Conservation (phyloP, 768 basidiomycete genomes). For the Phaeotremella skinneri region DNA sequence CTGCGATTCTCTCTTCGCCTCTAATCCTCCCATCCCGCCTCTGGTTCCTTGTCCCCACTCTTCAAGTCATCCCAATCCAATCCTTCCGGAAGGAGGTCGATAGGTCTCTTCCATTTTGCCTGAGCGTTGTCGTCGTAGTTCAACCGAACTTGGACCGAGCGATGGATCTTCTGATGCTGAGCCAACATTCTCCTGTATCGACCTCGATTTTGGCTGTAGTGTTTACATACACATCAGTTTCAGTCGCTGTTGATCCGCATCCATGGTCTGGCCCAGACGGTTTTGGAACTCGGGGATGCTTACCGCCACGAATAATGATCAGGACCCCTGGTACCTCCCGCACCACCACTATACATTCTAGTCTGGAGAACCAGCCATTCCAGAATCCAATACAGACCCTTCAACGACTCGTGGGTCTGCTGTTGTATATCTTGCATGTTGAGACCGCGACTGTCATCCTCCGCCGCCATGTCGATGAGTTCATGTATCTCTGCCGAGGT, state of each 20-base stretch:
- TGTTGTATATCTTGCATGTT: background rate
- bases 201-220: background rate
- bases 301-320: constrained; percentile 16
- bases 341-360: constrained; percentile 18
- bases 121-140: constrained; percentile 1
- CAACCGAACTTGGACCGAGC: constrained; percentile 19
- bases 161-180: constrained; percentile 20
- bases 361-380: constrained; percentile 25
- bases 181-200: constrained; percentile 13
- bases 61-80: background rate
- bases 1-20: no score
- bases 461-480: background rate
- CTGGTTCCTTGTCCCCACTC: background rate
- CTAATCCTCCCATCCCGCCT: constrained; percentile 1
- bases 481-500: background rate
- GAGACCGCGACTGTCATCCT: background rate
- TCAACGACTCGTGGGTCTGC: constrained; percentile 16
- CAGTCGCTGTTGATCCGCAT: no score
- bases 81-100: background rate
- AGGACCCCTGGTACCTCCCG: constrained; percentile 3
- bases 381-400: constrained; percentile 17
- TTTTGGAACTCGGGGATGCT: background rate
- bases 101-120: background rate
- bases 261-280: background rate
- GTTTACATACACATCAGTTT: no score